phyloP scores from a whole-genome alignment of 2,329 filamentous ascomycete species.

The Claviceps sp. region DNA sequence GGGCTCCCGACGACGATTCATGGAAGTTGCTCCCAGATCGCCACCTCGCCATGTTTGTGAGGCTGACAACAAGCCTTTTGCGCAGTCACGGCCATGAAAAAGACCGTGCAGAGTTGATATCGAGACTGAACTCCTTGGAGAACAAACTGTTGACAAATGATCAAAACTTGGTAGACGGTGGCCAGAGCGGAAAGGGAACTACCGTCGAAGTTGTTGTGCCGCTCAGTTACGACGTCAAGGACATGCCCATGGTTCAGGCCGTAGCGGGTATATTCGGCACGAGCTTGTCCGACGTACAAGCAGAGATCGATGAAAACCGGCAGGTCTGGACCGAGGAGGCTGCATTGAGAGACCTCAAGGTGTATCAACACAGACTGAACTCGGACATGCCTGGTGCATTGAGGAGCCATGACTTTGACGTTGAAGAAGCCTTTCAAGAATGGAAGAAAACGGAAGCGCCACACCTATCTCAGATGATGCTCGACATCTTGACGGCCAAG shows the following conservation, averaged over 20 bases:
- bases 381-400: slow-evolving; percentile 66
- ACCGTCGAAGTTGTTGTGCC: slow-evolving; percentile 74
- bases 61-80: slow-evolving; percentile 67
- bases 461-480: slow-evolving; percentile 84
- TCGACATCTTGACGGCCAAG: slow-evolving; percentile 75
- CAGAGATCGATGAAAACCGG: slow-evolving; percentile 73
- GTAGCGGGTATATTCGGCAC: slow-evolving; percentile 80
- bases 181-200: slow-evolving; percentile 21
- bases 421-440: slow-evolving; percentile 72
- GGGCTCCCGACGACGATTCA: slow-evolving; percentile 64
- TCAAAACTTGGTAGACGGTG: slow-evolving; percentile 52
- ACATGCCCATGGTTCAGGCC: slow-evolving; percentile 85
- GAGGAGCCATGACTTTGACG: slow-evolving; percentile 73
- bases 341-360: slow-evolving; percentile 80
- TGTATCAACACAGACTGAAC: slow-evolving; percentile 80
- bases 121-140: slow-evolving; percentile 67
- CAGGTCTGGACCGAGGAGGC: slow-evolving; percentile 81
- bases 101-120: slow-evolving; percentile 73
- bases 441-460: slow-evolving; percentile 88
- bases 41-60: slow-evolving; percentile 87
- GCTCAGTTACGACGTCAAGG: slow-evolving; percentile 82
- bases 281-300: slow-evolving; percentile 65
- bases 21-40: slow-evolving; percentile 90
- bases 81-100: slow-evolving; percentile 74
- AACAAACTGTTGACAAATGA: slow-evolving; percentile 90